Percentiles rank a stretch among this genome's conserved stretches.
These are phyloP conservation scores for Vanrija pseudolonga DNA, from an alignment of 1,284 basidiomycete species.

Conservation along the genomic window DNA sequence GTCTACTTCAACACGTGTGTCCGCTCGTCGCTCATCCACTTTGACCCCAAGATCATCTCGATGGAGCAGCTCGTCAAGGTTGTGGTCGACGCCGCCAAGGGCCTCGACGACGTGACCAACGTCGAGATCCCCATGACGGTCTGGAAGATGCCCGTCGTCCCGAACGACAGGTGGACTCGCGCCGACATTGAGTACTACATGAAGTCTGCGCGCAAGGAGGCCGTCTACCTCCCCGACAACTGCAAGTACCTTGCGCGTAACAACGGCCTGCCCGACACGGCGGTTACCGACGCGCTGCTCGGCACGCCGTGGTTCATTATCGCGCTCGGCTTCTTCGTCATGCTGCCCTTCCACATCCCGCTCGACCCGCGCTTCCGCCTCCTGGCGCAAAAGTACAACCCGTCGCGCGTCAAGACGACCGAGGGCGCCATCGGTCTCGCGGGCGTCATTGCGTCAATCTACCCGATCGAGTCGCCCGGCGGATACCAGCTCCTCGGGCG, in stretches of 20 bases:
- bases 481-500: constrained; percentile 61
- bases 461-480: constrained; percentile 63
- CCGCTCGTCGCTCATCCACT: constrained; percentile 60
- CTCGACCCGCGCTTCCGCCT: constrained; percentile 26
- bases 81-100: constrained; percentile 28
- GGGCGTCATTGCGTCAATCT: constrained; percentile 57
- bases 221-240: constrained; percentile 65
- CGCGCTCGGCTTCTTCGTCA: constrained; percentile 23
- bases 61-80: constrained; percentile 51
- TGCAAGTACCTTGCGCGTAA: constrained; percentile 62
- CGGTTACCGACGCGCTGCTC: constrained; percentile 15
- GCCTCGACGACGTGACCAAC: constrained; percentile 18
- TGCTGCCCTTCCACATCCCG: constrained; percentile 26
- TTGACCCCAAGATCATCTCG: constrained; percentile 51
- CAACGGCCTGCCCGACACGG: constrained; percentile 45
- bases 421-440: constrained; percentile 57
- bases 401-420: constrained; percentile 44
- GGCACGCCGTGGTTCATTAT: constrained; percentile 22
- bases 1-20: constrained; percentile 58
- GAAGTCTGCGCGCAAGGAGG: constrained; percentile 37
- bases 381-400: constrained; percentile 51
- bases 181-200: constrained; percentile 62
- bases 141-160: constrained; percentile 60
- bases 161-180: constrained; percentile 60
- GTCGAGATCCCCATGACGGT: constrained; percentile 55